Percentiles rank a stretch among this genome's conserved stretches.
Evolutionary conservation across 1,284 basidiomycete genomes (phyloP).

Genomic region (Neolentinus lepideus): DNA sequence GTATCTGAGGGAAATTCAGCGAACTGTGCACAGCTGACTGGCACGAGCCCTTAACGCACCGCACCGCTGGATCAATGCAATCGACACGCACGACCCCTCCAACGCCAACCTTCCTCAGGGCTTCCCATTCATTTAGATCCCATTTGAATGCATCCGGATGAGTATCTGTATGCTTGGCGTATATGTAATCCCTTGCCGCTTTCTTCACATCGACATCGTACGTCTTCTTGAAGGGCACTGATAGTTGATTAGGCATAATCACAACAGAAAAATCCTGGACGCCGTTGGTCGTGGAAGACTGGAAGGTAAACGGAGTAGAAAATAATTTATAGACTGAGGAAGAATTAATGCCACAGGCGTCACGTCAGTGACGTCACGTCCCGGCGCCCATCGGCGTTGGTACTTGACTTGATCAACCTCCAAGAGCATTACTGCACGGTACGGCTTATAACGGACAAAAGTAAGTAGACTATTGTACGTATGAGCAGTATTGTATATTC

Average conservation of each 20-base stretch:
- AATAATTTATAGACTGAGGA: no score
- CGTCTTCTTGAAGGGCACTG: conserved; percentile 74
- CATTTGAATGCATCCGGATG: conserved; percentile 85
- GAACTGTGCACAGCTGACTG: not conserved
- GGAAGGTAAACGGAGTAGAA: no score
- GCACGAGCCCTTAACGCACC: conserved; percentile 24
- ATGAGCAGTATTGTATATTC: no score
- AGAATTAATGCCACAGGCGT: no score
- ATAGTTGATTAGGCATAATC: conserved; percentile 75
- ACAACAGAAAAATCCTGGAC: not conserved
- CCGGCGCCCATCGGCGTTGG: no score
- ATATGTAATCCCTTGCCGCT: conserved; percentile 64
- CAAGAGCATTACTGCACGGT: no score
- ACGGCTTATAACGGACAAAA: no score
- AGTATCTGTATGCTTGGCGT: conserved; percentile 58
- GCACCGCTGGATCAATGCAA: conserved; percentile 37
- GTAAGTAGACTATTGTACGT: no score
- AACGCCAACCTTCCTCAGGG: conserved; percentile 58
- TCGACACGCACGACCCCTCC: conserved; percentile 53
- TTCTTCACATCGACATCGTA: conserved; percentile 50
- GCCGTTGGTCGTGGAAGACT: no score
- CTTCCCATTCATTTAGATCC: conserved; percentile 71
- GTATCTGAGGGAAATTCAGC: conserved; percentile 49
- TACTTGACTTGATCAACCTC: no score
- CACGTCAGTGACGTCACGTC: no score